A percentile compares a stretch with the other conserved stretches of the same genome.
Conservation (phyloP, 805 yeast genomes). For the Helenozyma rhizophorensis region DNA sequence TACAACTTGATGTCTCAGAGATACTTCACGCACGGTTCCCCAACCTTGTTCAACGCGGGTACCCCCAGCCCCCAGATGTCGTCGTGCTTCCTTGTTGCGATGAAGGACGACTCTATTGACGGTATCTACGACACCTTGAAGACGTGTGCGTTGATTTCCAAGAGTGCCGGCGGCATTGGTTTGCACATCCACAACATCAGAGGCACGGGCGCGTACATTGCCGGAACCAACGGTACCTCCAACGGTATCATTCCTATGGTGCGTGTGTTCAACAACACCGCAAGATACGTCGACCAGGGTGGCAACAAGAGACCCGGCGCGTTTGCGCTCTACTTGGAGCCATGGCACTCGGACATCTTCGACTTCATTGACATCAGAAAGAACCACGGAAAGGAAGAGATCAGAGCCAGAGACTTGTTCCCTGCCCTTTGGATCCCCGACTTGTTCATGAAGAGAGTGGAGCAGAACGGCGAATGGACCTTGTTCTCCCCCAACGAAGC, state of each 20-base stretch:
- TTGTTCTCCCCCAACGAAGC: constrained; percentile 58
- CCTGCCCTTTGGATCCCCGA: constrained; percentile 64
- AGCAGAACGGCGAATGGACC: constrained; percentile 53
- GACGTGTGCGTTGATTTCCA: constrained; percentile 58
- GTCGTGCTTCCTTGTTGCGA: constrained; percentile 59
- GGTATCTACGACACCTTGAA: constrained; percentile 60
- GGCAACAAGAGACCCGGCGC: constrained; percentile 67
- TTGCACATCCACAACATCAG: constrained; percentile 58
- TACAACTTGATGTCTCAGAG: constrained; percentile 57
- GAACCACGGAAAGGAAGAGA: constrained; percentile 62
- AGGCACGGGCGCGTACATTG: constrained; percentile 56
- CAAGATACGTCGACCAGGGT: constrained; percentile 62
- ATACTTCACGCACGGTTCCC: constrained; percentile 59
- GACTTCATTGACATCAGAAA: constrained; percentile 57
- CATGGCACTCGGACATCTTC: constrained; percentile 60
- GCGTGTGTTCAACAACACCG: constrained; percentile 59
- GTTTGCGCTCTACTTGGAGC: constrained; percentile 56
- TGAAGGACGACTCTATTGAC: constrained; percentile 61
- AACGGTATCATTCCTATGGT: constrained; percentile 62
- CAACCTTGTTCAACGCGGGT: constrained; percentile 60
- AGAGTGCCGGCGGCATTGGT: constrained; percentile 63
- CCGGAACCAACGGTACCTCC: constrained; percentile 61
- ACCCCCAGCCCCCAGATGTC: constrained; percentile 59
- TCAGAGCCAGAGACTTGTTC: constrained; percentile 59
- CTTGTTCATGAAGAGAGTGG: constrained; percentile 58